Base-by-base conservation (phyloP, 2,329 filamentous ascomycete species). In the Monosporascus ibericus region DNA sequence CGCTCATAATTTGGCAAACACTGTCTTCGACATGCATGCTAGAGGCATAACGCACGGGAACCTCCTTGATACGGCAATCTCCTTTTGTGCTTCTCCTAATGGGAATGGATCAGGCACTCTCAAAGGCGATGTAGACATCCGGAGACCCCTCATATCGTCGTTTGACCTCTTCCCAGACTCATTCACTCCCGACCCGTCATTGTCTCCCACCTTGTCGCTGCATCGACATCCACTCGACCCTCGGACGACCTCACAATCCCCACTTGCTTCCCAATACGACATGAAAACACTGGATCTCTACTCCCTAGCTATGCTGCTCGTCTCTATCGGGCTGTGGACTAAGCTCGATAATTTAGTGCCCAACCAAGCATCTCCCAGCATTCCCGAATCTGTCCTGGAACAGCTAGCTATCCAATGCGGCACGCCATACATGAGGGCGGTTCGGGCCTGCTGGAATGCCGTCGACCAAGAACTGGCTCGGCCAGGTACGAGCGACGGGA, bases 241-340 rank as follows among this genome's bases (percentile, higher is more conserved):
- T 5, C 72, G 76, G 14, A 76, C 73, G 3, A 76, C 75, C 0
- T 64, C 72, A 4, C 68, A 75, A 22, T 79, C 79, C 0, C 75
- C 77, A 0, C 64, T 81, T 9, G 62, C 69, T 4, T 72, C 72
- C 42, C 76, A 75, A 5, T 72, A 77, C 1, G 80, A 84, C 51
- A 78, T 78, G 40, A 80, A 82, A 39, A 76, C 81, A 1, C 71
- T 83, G 34, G 88, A 92, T 55, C 71, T 92, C 2, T 90, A 90
- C 65, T 85, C 86, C 6, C 74, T 92, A 1, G 86, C 86, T 18
- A 80, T 90, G 71, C 72, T 90, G 4, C 75, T 92, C 0, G 73
- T 91, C 3, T 88, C 88, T 6, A 82, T 92, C 50, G 88, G 88
- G 6, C 70, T 92, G 8, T 92, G 88, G 88, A 82, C 80, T 3